Conservation (phyloP, 768 basidiomycete species). For the Cyathus striatus region DNA sequence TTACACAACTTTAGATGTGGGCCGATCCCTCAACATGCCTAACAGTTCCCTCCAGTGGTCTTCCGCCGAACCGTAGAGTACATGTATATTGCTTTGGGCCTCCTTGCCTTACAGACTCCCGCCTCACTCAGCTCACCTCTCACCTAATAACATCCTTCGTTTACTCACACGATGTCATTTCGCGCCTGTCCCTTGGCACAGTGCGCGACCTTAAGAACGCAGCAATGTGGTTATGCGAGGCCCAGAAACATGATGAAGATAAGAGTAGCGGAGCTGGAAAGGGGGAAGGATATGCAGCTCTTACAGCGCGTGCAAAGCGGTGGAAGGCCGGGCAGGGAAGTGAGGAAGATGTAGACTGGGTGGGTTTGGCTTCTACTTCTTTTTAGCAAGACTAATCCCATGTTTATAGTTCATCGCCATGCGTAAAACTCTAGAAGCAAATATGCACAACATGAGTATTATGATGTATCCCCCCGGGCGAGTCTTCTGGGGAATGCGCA, state of each 20-base stretch:
- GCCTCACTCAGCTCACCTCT: conserved; percentile 53
- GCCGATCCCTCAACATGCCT: conserved; percentile 76
- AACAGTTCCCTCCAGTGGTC: conserved; percentile 61
- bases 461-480: conserved; percentile 74
- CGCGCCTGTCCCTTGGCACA: conserved; percentile 72
- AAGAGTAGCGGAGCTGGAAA: no score
- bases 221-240: conserved; percentile 77
- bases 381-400: conserved; percentile 2
- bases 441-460: conserved; percentile 65
- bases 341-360: conserved; percentile 54
- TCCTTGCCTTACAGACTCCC: conserved; percentile 62
- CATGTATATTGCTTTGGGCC: conserved; percentile 79
- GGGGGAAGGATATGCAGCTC: conserved; percentile 50
- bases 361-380: conserved; percentile 15
- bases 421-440: conserved; percentile 81
- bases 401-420: conserved; percentile 62
- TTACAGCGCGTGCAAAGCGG: conserved; percentile 43
- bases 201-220: conserved; percentile 73
- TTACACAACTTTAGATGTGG: conserved; percentile 58
- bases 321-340: conserved; percentile 50
- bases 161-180: conserved; percentile 79
- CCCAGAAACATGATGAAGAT: no score
- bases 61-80: conserved; percentile 61
- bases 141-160: conserved; percentile 73
- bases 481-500: conserved; percentile 75